Conservation (phyloP, 345 rosid genomes). For the Bretschneidera sinensis region DNA sequence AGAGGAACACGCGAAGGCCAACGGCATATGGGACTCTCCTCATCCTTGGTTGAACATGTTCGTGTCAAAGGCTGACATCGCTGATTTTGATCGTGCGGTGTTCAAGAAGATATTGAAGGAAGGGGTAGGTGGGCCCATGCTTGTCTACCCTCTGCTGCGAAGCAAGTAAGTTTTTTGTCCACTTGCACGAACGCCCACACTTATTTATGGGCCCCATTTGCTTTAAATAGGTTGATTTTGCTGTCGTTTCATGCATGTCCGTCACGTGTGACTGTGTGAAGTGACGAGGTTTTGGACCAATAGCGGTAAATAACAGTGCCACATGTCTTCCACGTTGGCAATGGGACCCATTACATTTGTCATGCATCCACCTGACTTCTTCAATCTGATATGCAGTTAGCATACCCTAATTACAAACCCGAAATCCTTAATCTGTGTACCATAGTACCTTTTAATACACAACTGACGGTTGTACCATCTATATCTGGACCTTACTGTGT, state of each 20-base stretch:
- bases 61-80: conserved; percentile 57
- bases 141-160: conserved; percentile 77
- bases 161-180: conserved; percentile 54
- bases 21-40: conserved; percentile 77
- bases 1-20: conserved; percentile 56
- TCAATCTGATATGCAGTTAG: conserved; percentile 1
- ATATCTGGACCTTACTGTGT: not conserved
- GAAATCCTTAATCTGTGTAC: no score
- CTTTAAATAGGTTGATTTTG: not conserved
- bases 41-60: conserved; percentile 96
- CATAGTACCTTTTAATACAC: no score
- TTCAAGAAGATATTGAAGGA: conserved; percentile 56
- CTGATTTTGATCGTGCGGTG: conserved; percentile 57
- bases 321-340: conserved; percentile 8
- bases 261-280: conserved; percentile 36
- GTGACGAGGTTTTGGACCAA: conserved; percentile 25
- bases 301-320: not conserved
- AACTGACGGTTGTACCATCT: conserved; percentile 2
- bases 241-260: conserved; percentile 18
- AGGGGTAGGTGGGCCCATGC: conserved; percentile 90
- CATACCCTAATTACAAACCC: no score
- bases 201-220: conserved; percentile 3
- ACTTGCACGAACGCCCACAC: not conserved
- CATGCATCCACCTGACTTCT: not conserved
- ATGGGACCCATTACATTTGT: not conserved